Percentiles rank a stretch among this genome's conserved stretches.
Conservation (phyloP, 2,329 filamentous ascomycete genomes). For the Ophiostoma sp. region DNA sequence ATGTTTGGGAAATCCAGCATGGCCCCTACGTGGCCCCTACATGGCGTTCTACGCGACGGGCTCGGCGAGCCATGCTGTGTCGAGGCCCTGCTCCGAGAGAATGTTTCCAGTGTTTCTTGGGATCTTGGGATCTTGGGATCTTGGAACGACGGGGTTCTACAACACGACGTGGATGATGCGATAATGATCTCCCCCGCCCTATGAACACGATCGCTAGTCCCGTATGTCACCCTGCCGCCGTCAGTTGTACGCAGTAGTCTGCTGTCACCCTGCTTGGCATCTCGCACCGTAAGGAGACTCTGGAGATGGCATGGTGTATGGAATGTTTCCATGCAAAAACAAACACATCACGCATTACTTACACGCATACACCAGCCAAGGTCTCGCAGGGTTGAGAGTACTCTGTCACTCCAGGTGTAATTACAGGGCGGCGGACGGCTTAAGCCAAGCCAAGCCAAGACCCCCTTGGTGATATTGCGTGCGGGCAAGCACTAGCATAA, state of each 20-base stretch:
- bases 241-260: background rate
- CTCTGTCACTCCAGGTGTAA: background rate
- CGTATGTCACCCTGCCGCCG: background rate
- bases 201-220: background rate
- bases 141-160: background rate
- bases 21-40: too few relatives aligned
- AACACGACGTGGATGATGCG: background rate
- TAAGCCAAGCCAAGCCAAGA: background rate
- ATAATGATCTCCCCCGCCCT: background rate
- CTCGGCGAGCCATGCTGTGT: background rate
- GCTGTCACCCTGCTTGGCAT: background rate
- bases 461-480: background rate
- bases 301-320: too few relatives aligned
- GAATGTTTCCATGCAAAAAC: too few relatives aligned
- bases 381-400: background rate
- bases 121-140: background rate
- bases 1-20: background rate
- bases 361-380: background rate
- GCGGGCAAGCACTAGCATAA: background rate
- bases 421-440: background rate
- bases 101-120: background rate
- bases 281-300: background rate
- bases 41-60: background rate
- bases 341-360: background rate
- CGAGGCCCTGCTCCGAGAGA: background rate